Conservation (phyloP, 768 basidiomycete species). For the Lentinus tigrinus region DNA sequence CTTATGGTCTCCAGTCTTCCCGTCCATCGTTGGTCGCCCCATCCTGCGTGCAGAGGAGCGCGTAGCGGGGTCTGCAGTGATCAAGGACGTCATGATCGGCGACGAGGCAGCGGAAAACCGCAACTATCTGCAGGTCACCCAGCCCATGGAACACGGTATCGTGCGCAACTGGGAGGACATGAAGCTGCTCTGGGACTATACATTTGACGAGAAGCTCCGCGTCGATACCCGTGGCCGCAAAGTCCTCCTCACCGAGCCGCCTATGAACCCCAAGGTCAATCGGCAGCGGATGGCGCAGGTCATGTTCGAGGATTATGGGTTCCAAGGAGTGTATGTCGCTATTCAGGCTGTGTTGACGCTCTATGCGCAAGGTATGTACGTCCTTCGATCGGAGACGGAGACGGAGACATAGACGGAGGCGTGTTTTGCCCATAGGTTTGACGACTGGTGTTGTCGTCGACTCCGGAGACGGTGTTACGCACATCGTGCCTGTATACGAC, state of each 20-base stretch:
- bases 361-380: conserved; percentile 89
- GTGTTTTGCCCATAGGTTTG: conserved; percentile 57
- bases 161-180: conserved; percentile 99
- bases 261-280: conserved; percentile 97
- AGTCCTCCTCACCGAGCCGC: conserved; percentile 94
- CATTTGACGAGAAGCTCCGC: conserved; percentile 92
- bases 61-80: conserved; percentile 68
- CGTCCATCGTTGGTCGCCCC: conserved; percentile 94
- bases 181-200: conserved; percentile 98
- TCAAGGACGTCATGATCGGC: conserved; percentile 98
- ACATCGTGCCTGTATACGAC: conserved; percentile 98
- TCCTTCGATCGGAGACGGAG: too few species aligned
- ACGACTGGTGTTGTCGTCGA: conserved; percentile 99
- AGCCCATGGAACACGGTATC: conserved; percentile 99
- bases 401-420: background rate
- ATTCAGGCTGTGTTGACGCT: conserved; percentile 98
- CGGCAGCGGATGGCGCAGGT: conserved; percentile 93
- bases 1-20: conserved; percentile 64
- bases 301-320: conserved; percentile 99
- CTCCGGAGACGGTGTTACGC: conserved; percentile 98
- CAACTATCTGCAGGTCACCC: conserved; percentile 93
- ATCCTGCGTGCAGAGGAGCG: conserved; percentile 98
- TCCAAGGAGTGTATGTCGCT: conserved; percentile 93
- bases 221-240: conserved; percentile 86
- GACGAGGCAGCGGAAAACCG: conserved; percentile 94